These are phyloP conservation scores for Eruca vesicaria DNA, from an alignment of 441 rosid genomes.

Conservation along the genomic window DNA sequence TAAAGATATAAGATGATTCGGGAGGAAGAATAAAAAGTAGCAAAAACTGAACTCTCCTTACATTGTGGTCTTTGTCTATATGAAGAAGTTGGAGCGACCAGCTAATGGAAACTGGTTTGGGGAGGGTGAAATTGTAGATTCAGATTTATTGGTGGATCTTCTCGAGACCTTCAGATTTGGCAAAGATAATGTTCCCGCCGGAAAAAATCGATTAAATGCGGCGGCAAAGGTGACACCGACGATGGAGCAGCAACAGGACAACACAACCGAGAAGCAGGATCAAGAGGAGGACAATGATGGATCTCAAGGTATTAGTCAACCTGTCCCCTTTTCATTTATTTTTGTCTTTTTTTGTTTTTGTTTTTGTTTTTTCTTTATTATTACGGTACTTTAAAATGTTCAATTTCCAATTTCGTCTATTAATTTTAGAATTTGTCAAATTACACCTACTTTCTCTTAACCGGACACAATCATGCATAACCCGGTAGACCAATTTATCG, in stretches of 20 bases:
- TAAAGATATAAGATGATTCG: background rate
- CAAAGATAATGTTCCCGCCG: constrained; percentile 8
- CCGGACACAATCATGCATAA: background rate
- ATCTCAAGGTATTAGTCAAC: constrained; percentile 33
- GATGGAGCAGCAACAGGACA: background rate
- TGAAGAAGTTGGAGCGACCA: constrained; percentile 25
- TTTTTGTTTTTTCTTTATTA: background rate
- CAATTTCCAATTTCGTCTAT: background rate
- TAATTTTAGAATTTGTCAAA: background rate
- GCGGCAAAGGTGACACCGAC: background rate
- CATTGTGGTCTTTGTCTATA: too few relatives aligned
- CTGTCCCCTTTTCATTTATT: background rate
- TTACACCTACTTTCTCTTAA: background rate
- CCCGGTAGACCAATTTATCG: background rate
- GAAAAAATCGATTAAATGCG: background rate
- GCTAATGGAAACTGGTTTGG: constrained; percentile 1
- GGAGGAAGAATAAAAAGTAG: too few relatives aligned
- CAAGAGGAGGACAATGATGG: background rate
- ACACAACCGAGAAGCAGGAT: background rate
- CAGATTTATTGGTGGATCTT: constrained; percentile 29
- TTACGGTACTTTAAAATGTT: background rate
- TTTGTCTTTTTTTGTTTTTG: too few relatives aligned
- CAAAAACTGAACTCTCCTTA: too few relatives aligned
- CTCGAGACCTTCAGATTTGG: constrained; percentile 28
- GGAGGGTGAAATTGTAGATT: constrained; percentile 19